Base-by-base conservation (phyloP, 1,284 basidiomycete genomes). In the Tilletia indica region DNA sequence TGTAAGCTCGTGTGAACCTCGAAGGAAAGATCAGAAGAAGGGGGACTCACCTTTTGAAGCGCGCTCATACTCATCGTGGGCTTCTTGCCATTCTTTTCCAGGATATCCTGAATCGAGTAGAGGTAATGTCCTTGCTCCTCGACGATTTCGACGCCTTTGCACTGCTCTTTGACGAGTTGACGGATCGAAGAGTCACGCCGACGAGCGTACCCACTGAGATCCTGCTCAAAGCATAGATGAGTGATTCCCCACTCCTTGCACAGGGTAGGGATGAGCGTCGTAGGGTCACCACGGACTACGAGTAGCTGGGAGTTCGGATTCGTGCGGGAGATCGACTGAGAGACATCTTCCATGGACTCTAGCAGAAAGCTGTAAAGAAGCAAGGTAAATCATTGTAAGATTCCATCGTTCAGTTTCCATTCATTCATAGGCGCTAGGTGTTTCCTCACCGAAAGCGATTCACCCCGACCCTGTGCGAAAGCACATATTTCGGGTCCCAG, bases 201-300 rank as follows among this genome's bases (percentile, higher is more conserved):
- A 3, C 79, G 39, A 5, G 76, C 77, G 58, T 81, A 81, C 2
- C 76, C 71, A 47, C 39, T 71, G 25, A 21, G 12, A 38, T 74
- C 75, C 47, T 78, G 74, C 61, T 81, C 79, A 74, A 86, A 87
- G 38, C 86, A 85, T 67, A 87, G 75, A 81, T 87, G 87, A 4
- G 86, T 87, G 56, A 88, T 86, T 11, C 83, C 79, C 87, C 87
- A 88, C 36, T 84, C 78, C 72, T 86, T 84, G 77, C 84, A 86
- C 9, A 87, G 74, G 61, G 83, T 81, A 16, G 85, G 86, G 38
- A 87, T 77, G 16, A 87, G 81, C 31, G 83, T 80, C 49, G 85
- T 82, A 0, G 87, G 87, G 67, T 85, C 81, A 38, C 88, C 88
- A 48, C 87, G 84, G 63, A 88, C 77, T 31, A 88, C 86, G 71